Percentiles rank a stretch among this genome's conserved stretches.
These are phyloP conservation scores for Pseudocercospora pini-densiflorae DNA, from an alignment of 2,329 filamentous ascomycete genomes.

Conservation along the genomic window DNA sequence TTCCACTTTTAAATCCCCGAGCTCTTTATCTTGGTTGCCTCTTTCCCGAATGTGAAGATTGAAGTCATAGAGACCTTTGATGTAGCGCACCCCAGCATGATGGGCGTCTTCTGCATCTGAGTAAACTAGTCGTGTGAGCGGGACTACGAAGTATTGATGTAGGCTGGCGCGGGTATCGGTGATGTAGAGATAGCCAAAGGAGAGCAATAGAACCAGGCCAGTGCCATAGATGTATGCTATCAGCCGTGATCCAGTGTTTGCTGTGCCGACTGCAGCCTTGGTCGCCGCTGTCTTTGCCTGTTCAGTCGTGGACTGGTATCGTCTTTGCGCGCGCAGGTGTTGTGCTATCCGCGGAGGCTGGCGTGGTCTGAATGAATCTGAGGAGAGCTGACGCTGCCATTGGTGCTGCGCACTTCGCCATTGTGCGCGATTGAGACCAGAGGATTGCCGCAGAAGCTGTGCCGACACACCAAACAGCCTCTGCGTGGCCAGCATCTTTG, in stretches of 20 bases:
- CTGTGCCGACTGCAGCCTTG: conserved; percentile 38
- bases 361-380: conserved; percentile 15
- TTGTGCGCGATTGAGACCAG: conserved; percentile 28
- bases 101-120: conserved; percentile 92
- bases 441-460: conserved; percentile 24
- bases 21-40: conserved; percentile 58
- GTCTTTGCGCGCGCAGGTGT: conserved; percentile 16
- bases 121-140: conserved; percentile 66
- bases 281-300: conserved; percentile 26
- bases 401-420: conserved; percentile 31
- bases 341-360: conserved; percentile 15
- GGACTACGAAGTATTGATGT: conserved; percentile 61
- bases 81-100: conserved; percentile 70
- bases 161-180: conserved; percentile 60
- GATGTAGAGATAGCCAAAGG: conserved; percentile 55
- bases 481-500: conserved; percentile 31
- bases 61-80: conserved; percentile 75
- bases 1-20: conserved; percentile 59
- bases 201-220: conserved; percentile 54
- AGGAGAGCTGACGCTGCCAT: conserved; percentile 33
- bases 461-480: conserved; percentile 28
- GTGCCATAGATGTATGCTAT: conserved; percentile 60
- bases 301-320: conserved; percentile 23
- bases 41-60: conserved; percentile 84
- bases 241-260: conserved; percentile 49